These are phyloP conservation scores for Pythium sp. DNA, from an alignment of 352 stramenopile species.

Conservation along the genomic window DNA sequence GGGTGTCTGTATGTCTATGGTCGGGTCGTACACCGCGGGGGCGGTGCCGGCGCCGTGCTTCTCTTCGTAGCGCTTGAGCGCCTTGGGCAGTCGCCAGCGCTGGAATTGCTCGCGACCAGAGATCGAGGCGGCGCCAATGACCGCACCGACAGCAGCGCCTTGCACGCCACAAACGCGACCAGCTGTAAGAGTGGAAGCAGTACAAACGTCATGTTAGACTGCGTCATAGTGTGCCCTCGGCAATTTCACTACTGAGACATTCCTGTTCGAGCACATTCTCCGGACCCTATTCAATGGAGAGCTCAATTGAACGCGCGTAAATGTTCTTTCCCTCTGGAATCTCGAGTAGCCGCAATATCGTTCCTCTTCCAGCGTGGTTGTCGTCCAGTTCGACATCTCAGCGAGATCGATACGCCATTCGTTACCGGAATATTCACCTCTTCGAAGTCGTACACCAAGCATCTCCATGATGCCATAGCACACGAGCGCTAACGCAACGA, in stretches of 20 bases:
- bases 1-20: constrained; percentile 47
- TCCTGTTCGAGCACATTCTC: too few relatives aligned
- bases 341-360: too few relatives aligned
- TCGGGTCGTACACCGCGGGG: constrained; percentile 59
- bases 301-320: too few relatives aligned
- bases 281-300: too few relatives aligned
- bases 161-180: constrained; percentile 67
- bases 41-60: constrained; percentile 70
- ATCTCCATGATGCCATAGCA: constrained; percentile 51
- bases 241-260: too few relatives aligned
- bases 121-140: constrained; percentile 53
- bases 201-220: not conserved
- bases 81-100: constrained; percentile 71
- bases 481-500: constrained; percentile 53
- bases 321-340: too few relatives aligned
- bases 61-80: constrained; percentile 71
- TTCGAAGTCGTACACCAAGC: too few relatives aligned
- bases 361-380: too few relatives aligned
- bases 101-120: constrained; percentile 72
- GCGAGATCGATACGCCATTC: too few relatives aligned
- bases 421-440: too few relatives aligned
- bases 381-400: too few relatives aligned
- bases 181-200: constrained; percentile 26
- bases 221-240: too few relatives aligned
- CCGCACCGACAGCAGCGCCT: constrained; percentile 55